Evolutionary conservation across 2,329 filamentous ascomycete species (phyloP).

Genomic region (Metarhizium anisopliae): DNA sequence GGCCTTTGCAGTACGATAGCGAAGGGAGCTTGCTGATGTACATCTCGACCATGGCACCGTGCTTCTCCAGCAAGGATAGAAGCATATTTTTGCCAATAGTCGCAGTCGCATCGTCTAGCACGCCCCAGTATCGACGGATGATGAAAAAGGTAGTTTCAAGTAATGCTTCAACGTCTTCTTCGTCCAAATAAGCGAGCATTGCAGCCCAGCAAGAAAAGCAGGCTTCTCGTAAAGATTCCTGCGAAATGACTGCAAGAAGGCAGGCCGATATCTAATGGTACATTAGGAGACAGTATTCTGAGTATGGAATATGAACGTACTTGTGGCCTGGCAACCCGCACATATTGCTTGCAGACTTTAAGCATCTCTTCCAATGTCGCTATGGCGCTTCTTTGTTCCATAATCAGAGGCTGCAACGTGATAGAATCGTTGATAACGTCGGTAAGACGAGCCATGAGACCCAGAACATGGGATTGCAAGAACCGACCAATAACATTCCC

Average conservation of each 20-base stretch:
- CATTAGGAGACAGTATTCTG: neutral
- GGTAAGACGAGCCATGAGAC: slow-evolving; percentile 75
- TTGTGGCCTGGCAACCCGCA: slow-evolving; percentile 77
- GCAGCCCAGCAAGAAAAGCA: slow-evolving; percentile 80
- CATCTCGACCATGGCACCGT: slow-evolving; percentile 51
- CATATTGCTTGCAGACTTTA: slow-evolving; percentile 60
- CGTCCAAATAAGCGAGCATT: slow-evolving; percentile 65
- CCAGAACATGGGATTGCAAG: slow-evolving; percentile 74
- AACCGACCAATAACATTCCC: slow-evolving; percentile 60
- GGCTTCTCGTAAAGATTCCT: slow-evolving; percentile 63
- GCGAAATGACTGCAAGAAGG: slow-evolving; percentile 71
- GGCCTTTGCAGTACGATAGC: slow-evolving; percentile 57
- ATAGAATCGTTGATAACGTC: slow-evolving; percentile 64
- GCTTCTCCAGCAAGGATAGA: slow-evolving; percentile 52
- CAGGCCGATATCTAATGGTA: slow-evolving; percentile 72
- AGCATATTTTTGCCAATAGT: slow-evolving; percentile 54
- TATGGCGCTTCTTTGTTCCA: slow-evolving; percentile 70
- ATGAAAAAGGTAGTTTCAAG: slow-evolving; percentile 87
- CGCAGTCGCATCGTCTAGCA: slow-evolving; percentile 53
- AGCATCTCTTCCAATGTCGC: slow-evolving; percentile 85
- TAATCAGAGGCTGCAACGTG: slow-evolving; percentile 41
- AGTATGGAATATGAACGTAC: slow-evolving; percentile 27
- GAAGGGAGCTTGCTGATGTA: slow-evolving; percentile 72
- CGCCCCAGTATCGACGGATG: slow-evolving; percentile 70
- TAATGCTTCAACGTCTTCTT: slow-evolving; percentile 69